Base-by-base conservation (phyloP, 202 grass and related monocot species). In the Musa balbisiana region DNA sequence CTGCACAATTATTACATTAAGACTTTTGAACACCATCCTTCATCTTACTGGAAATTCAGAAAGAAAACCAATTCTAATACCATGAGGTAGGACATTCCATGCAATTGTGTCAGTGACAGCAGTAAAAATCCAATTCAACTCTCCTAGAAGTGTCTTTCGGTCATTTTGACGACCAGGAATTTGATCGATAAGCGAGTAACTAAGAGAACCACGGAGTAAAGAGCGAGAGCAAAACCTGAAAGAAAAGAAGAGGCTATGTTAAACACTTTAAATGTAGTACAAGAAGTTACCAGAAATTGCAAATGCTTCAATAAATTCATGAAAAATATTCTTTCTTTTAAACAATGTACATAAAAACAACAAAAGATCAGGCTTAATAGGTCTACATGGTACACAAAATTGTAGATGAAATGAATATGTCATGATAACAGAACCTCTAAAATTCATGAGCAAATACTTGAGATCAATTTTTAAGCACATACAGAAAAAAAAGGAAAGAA, bases 41-140 rank as follows among this genome's bases (percentile, higher is more conserved):
- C 23, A 16, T 27, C 21, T 15, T 24, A 5, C 9, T 55, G 26
- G 12, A 17, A 55, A 13, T 19, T 3, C 10, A 24, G 26, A 73
- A 73, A 26, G 16, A 29, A 15, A 16, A 73, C 3, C 26, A 54
- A 73, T 13, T 73, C n/a, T 13, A 59, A 11, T 93, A 93, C 93
- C 93, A 89, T 91, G 93, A 74, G 93, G 90, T 73, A 97, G 90
- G 84, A 92, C 90, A 80, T 97, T 97, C 93, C 93, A 97, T 24
- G 93, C 93, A 71, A 97, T 91, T 64, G 93, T 97, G 25, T 82
- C 80, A 15, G 84, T 87, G 64, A 87, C 74, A 15, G 78, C 62
- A 77, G 82, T 92, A 75, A 92, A 98, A 93, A 98, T 98, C 94
- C 94, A 98, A 76, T 98, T 98, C 58, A 98, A 78, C 75, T 98